Conservation (phyloP, 2,329 filamentous ascomycete genomes). For the Xylaria sp. region DNA sequence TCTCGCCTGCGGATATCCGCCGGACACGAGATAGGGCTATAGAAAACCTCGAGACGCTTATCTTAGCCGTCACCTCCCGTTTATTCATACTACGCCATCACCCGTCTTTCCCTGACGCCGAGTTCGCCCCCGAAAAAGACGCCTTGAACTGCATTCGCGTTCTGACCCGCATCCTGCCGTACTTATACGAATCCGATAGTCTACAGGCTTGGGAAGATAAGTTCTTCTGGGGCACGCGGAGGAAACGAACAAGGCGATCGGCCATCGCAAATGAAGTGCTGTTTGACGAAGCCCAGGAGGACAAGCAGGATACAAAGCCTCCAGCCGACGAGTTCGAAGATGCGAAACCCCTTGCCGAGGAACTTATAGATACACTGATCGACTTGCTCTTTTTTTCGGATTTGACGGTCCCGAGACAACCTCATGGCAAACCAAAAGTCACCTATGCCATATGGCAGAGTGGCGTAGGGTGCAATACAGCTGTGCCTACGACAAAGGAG, state of each 20-base stretch:
- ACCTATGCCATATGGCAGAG: constrained; percentile 98
- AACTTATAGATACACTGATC: constrained; percentile 88
- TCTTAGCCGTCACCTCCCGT: constrained; percentile 84
- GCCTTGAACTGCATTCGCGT: constrained; percentile 96
- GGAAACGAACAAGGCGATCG: constrained; percentile 74
- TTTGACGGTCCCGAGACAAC: constrained; percentile 81
- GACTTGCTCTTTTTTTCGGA: constrained; percentile 93
- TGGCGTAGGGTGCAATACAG: constrained; percentile 92
- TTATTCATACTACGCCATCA: constrained; percentile 86
- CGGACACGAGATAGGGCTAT: constrained; percentile 85
- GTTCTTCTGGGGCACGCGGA: constrained; percentile 88
- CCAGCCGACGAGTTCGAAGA: constrained; percentile 77
- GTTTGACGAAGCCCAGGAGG: constrained; percentile 78
- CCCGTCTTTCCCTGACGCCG: constrained; percentile 87
- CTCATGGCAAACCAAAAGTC: constrained; percentile 79
- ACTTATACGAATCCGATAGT: constrained; percentile 88
- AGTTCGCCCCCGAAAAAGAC: constrained; percentile 82
- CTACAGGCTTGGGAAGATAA: constrained; percentile 86
- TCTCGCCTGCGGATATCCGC: constrained; percentile 87
- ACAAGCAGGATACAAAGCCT: constrained; percentile 58
- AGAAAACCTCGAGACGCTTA: constrained; percentile 88
- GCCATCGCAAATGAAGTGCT: constrained; percentile 78
- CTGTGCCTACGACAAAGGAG: constrained; percentile 88
- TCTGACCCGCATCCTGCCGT: constrained; percentile 88
- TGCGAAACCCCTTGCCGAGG: constrained; percentile 87